Base-by-base conservation (phyloP, 768 basidiomycete genomes). In the Favolaschia claudopus region DNA sequence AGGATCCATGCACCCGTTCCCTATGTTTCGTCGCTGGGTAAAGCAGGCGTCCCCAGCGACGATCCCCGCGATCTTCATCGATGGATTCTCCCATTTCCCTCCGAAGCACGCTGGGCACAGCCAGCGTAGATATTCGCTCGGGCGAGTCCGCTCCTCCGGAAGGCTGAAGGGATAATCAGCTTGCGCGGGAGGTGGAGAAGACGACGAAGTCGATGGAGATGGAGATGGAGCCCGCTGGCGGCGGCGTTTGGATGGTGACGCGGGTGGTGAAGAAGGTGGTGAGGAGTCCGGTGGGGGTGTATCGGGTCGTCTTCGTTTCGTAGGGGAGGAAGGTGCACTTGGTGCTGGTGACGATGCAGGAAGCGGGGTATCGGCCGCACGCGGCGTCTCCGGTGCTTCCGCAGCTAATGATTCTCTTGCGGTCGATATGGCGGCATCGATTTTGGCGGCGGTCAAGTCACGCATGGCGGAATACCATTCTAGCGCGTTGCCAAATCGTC, bases 11-110 rank as follows among this genome's bases (percentile, higher is more conserved):
- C 62, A 28, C 1, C 50, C 49, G 27, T 51, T 53, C 15, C 31
- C 36, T 32, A 55, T 61, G 43, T 67, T 47, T 3, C 60, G 62
- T 50, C 73, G 73, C 54, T 77, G 76, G n/a, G 69, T 73, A 38
- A 68, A 68, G 44, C 60, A 61, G 7, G 67, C 64, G 28, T 67
- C 60, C 5, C 55, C 29, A 29, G 55, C 64, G 7, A 62, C 37
- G 27, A 62, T 55, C 25, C 29, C 58, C 19, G 43, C 14, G 3
- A 38, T 13, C 19, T 45, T 28, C 27, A 22, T 27, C 7, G 28
- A 43, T 34, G 36, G 53, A 34, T 37, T 60, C 48, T 42, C 14
- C 33, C 38, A 37, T 37, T 28, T 33, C 31, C 57, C 66, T n/a
- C 58, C 62, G 44, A 68, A 65, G 34, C 64, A 68, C 1, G 64